phyloP scores from a whole-genome alignment of 176 grass and related monocot genomes.

The Metroxylon sagu region DNA sequence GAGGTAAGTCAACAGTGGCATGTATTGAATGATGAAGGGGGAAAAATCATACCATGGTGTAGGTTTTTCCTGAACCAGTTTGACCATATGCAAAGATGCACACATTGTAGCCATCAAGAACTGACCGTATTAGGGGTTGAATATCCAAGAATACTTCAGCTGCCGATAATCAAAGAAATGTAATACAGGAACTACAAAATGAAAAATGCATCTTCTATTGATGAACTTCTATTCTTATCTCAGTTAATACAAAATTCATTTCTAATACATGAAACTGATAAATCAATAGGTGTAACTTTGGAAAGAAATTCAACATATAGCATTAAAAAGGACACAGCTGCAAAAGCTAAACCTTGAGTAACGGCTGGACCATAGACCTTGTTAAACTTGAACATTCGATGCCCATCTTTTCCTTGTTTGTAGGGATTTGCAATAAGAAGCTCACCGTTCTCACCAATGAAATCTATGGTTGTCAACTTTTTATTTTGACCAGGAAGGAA shows the following conservation, averaged over 20 bases:
- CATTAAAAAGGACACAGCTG: neutral
- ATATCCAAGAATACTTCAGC: constrained; percentile 93
- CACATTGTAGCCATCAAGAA: constrained; percentile 97
- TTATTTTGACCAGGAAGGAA: constrained; percentile 85
- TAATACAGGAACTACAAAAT: neutral
- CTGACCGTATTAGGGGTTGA: constrained; percentile 83
- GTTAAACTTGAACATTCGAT: constrained; percentile 96
- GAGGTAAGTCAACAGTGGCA: neutral
- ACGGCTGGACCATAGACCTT: constrained; percentile 57
- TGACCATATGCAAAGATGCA: constrained; percentile 99
- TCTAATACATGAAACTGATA: too few relatives aligned
- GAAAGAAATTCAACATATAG: too few relatives aligned
- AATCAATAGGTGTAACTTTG: too few relatives aligned
- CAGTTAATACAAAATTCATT: too few relatives aligned
- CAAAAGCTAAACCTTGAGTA: constrained; percentile 61
- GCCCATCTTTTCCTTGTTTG: constrained; percentile 87
- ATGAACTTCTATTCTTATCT: too few relatives aligned
- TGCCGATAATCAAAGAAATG: constrained; percentile 6
- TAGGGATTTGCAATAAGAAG: constrained; percentile 74
- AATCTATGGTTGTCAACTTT: constrained; percentile 71
- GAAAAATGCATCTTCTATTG: too few relatives aligned
- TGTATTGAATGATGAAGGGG: neutral
- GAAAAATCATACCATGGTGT: constrained; percentile 69
- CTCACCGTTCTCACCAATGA: constrained; percentile 90
- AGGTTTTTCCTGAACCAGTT: constrained; percentile 97